Evolutionary conservation across 2,329 filamentous ascomycete genomes (phyloP).

Genomic region (Cryphonectria japonica): DNA sequence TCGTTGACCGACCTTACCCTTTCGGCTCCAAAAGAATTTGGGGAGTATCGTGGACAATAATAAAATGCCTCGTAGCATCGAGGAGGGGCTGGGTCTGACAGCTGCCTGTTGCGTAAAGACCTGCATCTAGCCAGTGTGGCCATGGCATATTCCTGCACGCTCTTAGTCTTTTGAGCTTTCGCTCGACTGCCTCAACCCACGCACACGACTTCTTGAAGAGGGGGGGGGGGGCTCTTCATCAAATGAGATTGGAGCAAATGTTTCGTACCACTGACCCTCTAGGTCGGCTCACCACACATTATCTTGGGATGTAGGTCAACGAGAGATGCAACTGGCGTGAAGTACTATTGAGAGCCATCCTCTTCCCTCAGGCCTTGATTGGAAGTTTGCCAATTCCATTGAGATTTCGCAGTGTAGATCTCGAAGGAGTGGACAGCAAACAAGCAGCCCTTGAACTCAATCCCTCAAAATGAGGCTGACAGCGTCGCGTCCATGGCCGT

Average conservation of each 20-base stretch:
- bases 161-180: background rate
- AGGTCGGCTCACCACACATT: background rate
- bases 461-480: background rate
- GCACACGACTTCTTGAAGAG: background rate
- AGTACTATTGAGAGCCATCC: too few relatives aligned
- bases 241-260: background rate
- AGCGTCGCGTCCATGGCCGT: background rate
- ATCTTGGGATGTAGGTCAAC: background rate
- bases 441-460: background rate
- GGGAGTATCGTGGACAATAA: background rate
- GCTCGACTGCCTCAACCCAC: background rate
- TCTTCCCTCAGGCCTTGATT: background rate
- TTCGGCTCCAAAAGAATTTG: background rate
- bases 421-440: background rate
- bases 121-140: background rate
- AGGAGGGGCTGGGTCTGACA: background rate
- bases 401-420: background rate
- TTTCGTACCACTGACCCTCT: background rate
- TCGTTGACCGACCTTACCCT: background rate
- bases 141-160: background rate
- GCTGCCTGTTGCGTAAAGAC: background rate
- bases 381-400: background rate
- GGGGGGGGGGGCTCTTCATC: background rate
- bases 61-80: background rate
- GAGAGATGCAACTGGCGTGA: background rate